Base-by-base conservation (phyloP, 2,329 filamentous ascomycete genomes). In the Pseudonectria foliicola region DNA sequence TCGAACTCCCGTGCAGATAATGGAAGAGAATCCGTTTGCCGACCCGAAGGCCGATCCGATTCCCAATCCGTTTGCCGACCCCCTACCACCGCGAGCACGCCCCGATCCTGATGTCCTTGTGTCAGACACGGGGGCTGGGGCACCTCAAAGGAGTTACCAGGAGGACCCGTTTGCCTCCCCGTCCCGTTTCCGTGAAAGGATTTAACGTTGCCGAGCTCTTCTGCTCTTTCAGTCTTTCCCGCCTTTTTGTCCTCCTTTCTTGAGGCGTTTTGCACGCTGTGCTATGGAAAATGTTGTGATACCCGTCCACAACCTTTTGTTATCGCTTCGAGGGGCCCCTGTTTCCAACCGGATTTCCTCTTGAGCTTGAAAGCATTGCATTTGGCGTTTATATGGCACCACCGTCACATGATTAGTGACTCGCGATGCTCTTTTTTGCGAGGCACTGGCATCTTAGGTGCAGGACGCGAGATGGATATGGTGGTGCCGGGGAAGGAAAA, bases 1-100 rank as follows among this genome's bases (percentile, higher is more conserved):
- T 13, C 71, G 77, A 35, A 78, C 75, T 4, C 74, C 80, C 1
- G 62, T 82, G 12, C n/a, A n/a, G n/a, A n/a, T n/a, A n/a, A 71
- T 73, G 38, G 70, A 75, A 39, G 64, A 70, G 32, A 68, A 64
- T 15, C 71, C 72, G 1, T 73, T 73, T 36, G 49, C 59, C 16
- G 59, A 61, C 31, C 58, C 57, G n/a, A n/a, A n/a, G n/a, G n/a
- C n/a, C n/a, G n/a, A n/a, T n/a, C n/a, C n/a, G n/a, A n/a, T n/a
- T n/a, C n/a, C n/a, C n/a, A n/a, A 34, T n/a, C 31, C 31, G 7
- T 34, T 34, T 14, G 13, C 23, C 16, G 49, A 48, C 27, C 49
- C 49, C 24, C 49, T 54, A 4, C 50, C 55, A 10, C 47, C 57
- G 13, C 44, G 46, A 18, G 49, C 52, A 13, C 35, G 53, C 16